Evolutionary conservation across 1,139 yeast species (phyloP).

Genomic region (Dujonia santamariae): DNA sequence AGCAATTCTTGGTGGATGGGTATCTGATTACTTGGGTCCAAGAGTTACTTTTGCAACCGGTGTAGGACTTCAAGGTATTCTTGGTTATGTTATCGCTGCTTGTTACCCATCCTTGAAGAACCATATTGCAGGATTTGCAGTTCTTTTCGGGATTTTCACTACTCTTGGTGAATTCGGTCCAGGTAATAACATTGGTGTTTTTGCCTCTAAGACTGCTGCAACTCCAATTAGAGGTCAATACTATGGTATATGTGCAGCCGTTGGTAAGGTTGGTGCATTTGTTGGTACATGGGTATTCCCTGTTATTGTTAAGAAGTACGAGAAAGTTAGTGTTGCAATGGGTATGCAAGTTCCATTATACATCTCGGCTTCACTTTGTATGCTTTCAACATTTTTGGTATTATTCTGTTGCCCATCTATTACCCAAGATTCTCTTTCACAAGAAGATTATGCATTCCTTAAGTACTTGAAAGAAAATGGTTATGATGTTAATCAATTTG

Average conservation of each 20-base stretch:
- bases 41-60: conserved; percentile 73
- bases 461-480: conserved; percentile 60
- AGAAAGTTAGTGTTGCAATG: conserved; percentile 25
- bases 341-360: conserved; percentile 78
- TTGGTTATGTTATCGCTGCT: conserved; percentile 89
- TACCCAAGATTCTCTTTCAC: conserved; percentile 76
- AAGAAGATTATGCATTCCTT: conserved; percentile 71
- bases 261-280: conserved; percentile 90
- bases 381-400: conserved; percentile 66
- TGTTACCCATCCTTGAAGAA: conserved; percentile 51
- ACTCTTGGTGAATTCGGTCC: conserved; percentile 93
- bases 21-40: conserved; percentile 88
- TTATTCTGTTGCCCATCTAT: conserved; percentile 74
- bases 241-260: conserved; percentile 88
- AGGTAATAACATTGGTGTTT: conserved; percentile 85
- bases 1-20: conserved; percentile 74
- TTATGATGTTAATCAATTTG: conserved; percentile 52
- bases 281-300: conserved; percentile 91
- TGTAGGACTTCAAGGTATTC: conserved; percentile 64
- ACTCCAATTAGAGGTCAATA: conserved; percentile 88
- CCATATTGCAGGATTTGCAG: conserved; percentile 75
- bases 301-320: conserved; percentile 44
- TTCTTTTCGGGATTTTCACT: conserved; percentile 81
- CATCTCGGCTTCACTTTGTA: conserved; percentile 73
- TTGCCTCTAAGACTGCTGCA: conserved; percentile 84